These are phyloP conservation scores for Spergularia marina DNA, from an alignment of 148 eudicot genomes.

Conservation along the genomic window DNA sequence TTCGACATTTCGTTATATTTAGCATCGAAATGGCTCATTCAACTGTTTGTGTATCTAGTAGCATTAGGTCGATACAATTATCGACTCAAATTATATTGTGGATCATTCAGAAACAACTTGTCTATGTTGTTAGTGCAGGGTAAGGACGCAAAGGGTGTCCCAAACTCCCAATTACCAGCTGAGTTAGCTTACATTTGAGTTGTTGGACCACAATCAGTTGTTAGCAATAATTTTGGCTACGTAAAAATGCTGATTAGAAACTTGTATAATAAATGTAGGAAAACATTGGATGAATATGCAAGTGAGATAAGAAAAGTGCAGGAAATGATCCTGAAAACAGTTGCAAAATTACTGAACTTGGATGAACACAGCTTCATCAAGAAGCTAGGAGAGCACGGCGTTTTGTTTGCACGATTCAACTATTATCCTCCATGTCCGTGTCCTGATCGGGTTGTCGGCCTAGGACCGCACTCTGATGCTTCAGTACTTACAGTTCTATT, in stretches of 20 bases:
- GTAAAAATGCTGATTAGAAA: too few species aligned
- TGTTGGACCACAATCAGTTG: too few species aligned
- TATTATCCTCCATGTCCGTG: slow-evolving; percentile 42
- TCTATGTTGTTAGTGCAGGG: too few species aligned
- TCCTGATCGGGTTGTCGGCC: slow-evolving; percentile 32
- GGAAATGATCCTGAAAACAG: slow-evolving; percentile 32
- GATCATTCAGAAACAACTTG: too few species aligned
- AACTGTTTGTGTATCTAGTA: too few species aligned
- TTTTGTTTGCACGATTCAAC: slow-evolving; percentile 30
- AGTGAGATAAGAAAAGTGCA: not conserved
- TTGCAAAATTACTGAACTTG: slow-evolving; percentile 36
- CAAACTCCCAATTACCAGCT: too few species aligned
- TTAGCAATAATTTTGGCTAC: too few species aligned
- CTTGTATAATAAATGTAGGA: not conserved
- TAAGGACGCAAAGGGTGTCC: too few species aligned
- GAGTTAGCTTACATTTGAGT: too few species aligned
- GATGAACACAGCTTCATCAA: slow-evolving; percentile 32
- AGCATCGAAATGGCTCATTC: not conserved
- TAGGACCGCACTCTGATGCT: slow-evolving; percentile 46
- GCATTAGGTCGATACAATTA: too few species aligned
- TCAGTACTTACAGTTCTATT: slow-evolving; percentile 36
- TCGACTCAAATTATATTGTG: too few species aligned
- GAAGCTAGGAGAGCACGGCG: slow-evolving; percentile 18
- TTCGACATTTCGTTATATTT: not conserved
- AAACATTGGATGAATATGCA: not conserved